phyloP scores from a whole-genome alignment of 139 green algal genomes.

The Picochlorum sp. region DNA sequence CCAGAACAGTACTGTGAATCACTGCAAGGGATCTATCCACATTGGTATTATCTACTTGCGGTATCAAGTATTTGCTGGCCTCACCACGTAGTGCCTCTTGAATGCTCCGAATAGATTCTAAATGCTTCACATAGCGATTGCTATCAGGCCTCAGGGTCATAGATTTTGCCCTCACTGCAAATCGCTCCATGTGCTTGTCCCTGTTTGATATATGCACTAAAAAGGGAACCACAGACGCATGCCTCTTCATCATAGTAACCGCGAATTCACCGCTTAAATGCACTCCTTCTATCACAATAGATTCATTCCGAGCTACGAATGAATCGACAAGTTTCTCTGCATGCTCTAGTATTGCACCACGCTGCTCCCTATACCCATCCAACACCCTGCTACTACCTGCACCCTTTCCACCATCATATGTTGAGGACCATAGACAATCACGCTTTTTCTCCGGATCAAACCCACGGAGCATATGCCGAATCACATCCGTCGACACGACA shows the following conservation, averaged over 20 bases:
- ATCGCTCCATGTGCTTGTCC: slow-evolving; percentile 85
- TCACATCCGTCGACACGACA: slow-evolving; percentile 82
- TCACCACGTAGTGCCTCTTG: slow-evolving; percentile 61
- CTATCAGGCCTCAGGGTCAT: slow-evolving; percentile 75
- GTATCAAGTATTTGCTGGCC: slow-evolving; percentile 69
- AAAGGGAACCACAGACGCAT: slow-evolving; percentile 77
- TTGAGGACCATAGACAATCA: slow-evolving; percentile 81
- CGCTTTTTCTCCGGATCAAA: slow-evolving; percentile 38
- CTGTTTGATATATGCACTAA: slow-evolving; percentile 82
- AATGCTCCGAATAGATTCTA: slow-evolving; percentile 76
- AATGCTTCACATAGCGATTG: slow-evolving; percentile 84
- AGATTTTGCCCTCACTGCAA: slow-evolving; percentile 89
- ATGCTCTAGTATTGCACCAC: slow-evolving; percentile 7
- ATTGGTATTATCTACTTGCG: slow-evolving; percentile 89
- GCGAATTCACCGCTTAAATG: slow-evolving; percentile 45
- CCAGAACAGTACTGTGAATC: slow-evolving; percentile 81
- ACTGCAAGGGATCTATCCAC: slow-evolving; percentile 76
- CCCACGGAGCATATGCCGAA: slow-evolving; percentile 75
- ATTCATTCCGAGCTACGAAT: slow-evolving; percentile 44
- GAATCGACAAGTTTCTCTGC: slow-evolving; percentile 47
- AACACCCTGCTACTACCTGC: slow-evolving; percentile 13
- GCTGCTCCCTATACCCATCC: slow-evolving; percentile 48
- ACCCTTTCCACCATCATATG: slow-evolving; percentile 65
- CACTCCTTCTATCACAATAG: slow-evolving; percentile 61
- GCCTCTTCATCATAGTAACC: slow-evolving; percentile 59